Conservation (phyloP, 495 filamentous ascomycete species). For the Tuber magnatum region DNA sequence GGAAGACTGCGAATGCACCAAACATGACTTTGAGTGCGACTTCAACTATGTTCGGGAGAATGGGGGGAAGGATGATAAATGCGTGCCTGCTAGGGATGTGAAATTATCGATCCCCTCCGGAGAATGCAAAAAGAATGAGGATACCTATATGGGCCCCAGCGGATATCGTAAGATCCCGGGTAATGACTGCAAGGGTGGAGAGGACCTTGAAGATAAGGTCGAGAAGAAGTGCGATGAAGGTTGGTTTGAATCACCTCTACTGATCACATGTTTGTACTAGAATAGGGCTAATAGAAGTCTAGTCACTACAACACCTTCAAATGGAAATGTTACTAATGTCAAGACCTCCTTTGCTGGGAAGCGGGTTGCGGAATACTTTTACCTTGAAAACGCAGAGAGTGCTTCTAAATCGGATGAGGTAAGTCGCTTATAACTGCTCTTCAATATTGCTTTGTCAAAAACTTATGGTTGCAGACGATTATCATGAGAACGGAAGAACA, state of each 20-base stretch:
- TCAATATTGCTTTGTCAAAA: background rate
- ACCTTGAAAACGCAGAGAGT: slow-evolving; percentile 70
- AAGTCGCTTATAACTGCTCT: background rate
- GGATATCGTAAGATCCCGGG: slow-evolving; percentile 91
- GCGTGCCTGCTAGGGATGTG: slow-evolving; percentile 47
- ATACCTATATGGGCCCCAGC: slow-evolving; percentile 72
- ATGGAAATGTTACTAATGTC: slow-evolving; percentile 55
- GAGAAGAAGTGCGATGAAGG: slow-evolving; percentile 52
- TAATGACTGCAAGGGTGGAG: slow-evolving; percentile 64
- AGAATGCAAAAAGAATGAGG: slow-evolving; percentile 58
- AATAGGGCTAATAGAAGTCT: slow-evolving; percentile 17
- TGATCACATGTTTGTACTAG: background rate
- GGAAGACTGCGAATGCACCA: slow-evolving; percentile 68
- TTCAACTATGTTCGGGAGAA: slow-evolving; percentile 68
- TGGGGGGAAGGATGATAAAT: slow-evolving; percentile 54
- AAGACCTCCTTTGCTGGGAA: slow-evolving; percentile 54
- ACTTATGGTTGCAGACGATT: slow-evolving; percentile 50
- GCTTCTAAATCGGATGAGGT: slow-evolving; percentile 59
- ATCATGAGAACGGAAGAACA: slow-evolving; percentile 63
- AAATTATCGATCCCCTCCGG: slow-evolving; percentile 49
- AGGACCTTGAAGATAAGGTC: slow-evolving; percentile 52
- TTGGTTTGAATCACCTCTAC: slow-evolving; percentile 7
- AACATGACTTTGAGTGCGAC: slow-evolving; percentile 87
- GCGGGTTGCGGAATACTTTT: slow-evolving; percentile 58
- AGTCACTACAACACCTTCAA: slow-evolving; percentile 41